phyloP scores from a whole-genome alignment of 1,284 basidiomycete genomes.

The Ceratobasidium sp. region DNA sequence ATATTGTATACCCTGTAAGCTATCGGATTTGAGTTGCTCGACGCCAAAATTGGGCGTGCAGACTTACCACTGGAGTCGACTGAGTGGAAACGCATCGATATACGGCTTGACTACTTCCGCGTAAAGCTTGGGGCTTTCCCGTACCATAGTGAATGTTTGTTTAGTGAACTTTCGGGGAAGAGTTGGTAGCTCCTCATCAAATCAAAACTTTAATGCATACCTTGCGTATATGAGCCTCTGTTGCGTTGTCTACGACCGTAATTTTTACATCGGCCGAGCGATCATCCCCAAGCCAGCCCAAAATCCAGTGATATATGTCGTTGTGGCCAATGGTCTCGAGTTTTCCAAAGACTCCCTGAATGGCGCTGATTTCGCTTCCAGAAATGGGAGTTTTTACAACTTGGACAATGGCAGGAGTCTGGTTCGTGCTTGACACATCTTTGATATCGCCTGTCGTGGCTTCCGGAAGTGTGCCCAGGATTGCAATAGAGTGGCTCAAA shows the following conservation, averaged over 20 bases:
- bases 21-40: neutral
- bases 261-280: constrained; percentile 66
- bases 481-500: constrained; percentile 62
- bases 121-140: constrained; percentile 85
- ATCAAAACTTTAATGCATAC: constrained; percentile 55
- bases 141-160: constrained; percentile 79
- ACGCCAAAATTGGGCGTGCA: neutral
- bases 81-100: constrained; percentile 77
- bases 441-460: constrained; percentile 27
- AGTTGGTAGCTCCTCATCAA: neutral
- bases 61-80: constrained; percentile 83
- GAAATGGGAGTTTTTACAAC: constrained; percentile 71
- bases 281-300: constrained; percentile 47
- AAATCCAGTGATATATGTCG: constrained; percentile 52
- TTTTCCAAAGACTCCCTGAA: constrained; percentile 61
- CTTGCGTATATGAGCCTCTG: constrained; percentile 85
- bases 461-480: constrained; percentile 61
- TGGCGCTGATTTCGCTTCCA: constrained; percentile 51
- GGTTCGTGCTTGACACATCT: constrained; percentile 40
- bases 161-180: constrained; percentile 73
- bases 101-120: constrained; percentile 79
- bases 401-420: constrained; percentile 67
- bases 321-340: constrained; percentile 55
- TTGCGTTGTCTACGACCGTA: constrained; percentile 84
- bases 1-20: constrained; percentile 86